Percentiles rank a stretch among this genome's conserved stretches.
phyloP scores from a whole-genome alignment of 1,284 basidiomycete genomes.

The Leccinum discolor region DNA sequence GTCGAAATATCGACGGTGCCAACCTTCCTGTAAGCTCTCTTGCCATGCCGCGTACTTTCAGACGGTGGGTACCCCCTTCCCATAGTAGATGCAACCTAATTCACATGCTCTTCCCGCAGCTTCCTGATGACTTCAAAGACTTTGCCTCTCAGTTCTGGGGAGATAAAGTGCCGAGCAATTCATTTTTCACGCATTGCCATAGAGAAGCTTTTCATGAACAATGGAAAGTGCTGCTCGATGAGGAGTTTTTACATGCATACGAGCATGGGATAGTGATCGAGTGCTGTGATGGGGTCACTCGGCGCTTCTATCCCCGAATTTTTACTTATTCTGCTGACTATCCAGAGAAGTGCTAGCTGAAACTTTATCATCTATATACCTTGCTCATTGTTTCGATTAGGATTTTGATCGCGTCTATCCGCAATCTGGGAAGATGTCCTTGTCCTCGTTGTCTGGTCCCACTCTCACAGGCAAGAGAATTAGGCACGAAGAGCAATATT shows the following conservation, averaged over 20 bases:
- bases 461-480: background rate
- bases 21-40: background rate
- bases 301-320: background rate
- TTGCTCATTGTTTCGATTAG: background rate
- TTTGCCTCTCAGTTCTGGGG: background rate
- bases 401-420: background rate
- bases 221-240: background rate
- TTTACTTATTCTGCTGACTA: background rate
- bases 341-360: background rate
- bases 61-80: too few species aligned
- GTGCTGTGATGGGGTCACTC: background rate
- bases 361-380: background rate
- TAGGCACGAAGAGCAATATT: too few species aligned
- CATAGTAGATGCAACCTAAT: too few species aligned
- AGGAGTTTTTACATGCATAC: background rate
- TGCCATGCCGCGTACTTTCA: background rate
- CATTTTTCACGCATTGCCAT: background rate
- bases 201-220: background rate
- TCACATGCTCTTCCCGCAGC: background rate
- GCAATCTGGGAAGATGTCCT: background rate
- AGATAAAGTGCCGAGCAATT: background rate
- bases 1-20: background rate
- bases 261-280: background rate
- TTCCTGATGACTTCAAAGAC: background rate
- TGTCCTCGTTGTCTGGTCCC: background rate